phyloP scores from a whole-genome alignment of 73 alveolate genomes.

The Paramecium caudatum region DNA sequence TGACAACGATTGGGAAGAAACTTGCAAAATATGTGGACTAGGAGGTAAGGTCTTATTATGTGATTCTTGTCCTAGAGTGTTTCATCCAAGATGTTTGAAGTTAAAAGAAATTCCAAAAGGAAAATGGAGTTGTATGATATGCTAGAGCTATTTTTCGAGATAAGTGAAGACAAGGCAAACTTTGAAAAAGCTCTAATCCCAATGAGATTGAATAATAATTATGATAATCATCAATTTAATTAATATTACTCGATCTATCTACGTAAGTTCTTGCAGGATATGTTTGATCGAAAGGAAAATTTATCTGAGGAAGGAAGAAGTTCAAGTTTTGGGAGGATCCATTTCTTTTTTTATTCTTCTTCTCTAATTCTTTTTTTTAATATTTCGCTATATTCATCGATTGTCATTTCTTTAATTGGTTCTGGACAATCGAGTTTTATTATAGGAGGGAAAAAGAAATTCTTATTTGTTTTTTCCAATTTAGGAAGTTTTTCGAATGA shows the following conservation, averaged over 20 bases:
- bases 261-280: background rate
- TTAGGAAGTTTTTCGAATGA: conserved; percentile 34
- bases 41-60: conserved; percentile 73
- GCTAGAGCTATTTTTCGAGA: conserved; percentile 16
- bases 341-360: conserved; percentile 13
- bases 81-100: conserved; percentile 70
- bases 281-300: background rate
- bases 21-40: conserved; percentile 62
- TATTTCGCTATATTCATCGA: background rate
- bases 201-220: background rate
- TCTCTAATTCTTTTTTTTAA: conserved; percentile 9
- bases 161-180: conserved; percentile 50
- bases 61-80: conserved; percentile 75
- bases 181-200: conserved; percentile 30
- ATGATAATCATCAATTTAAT: conserved; percentile 1
- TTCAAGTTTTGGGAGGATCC: conserved; percentile 13
- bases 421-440: conserved; percentile 4
- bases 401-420: conserved; percentile 17
- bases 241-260: background rate
- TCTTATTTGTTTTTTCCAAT: background rate
- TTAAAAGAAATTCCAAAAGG: conserved; percentile 69
- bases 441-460: background rate
- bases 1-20: conserved; percentile 63
- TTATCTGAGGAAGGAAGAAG: background rate
- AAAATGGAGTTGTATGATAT: conserved; percentile 59